Conservation (phyloP, 2,329 filamentous ascomycete genomes). For the Colletotrichum lupini region DNA sequence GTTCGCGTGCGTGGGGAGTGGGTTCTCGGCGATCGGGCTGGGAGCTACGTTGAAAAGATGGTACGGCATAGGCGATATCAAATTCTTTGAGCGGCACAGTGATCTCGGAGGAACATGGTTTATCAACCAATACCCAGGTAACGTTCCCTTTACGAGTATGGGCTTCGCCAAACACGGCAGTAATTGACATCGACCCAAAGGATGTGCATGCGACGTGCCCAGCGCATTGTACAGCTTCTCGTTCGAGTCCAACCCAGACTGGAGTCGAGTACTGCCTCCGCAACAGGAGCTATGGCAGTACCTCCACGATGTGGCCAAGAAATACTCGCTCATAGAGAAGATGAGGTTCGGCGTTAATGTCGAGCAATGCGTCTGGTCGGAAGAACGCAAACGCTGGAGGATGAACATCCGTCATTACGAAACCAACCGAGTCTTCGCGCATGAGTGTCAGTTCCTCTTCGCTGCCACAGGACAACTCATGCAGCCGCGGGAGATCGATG, state of each 20-base stretch:
- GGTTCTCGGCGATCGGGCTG: constrained; percentile 71
- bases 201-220: constrained; percentile 67
- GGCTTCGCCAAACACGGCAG: no score
- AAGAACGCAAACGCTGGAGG: constrained; percentile 47
- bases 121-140: constrained; percentile 70
- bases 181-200: constrained; percentile 15
- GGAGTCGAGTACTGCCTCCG: constrained; percentile 67
- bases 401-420: constrained; percentile 42
- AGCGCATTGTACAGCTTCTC: constrained; percentile 70
- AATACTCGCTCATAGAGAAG: constrained; percentile 52
- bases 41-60: constrained; percentile 68
- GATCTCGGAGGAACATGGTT: constrained; percentile 74
- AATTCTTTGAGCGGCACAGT: constrained; percentile 68
- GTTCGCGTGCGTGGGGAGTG: constrained; percentile 65
- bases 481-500: constrained; percentile 48
- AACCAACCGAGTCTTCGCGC: constrained; percentile 39
- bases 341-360: constrained; percentile 53
- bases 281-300: constrained; percentile 68
- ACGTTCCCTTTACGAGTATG: background rate
- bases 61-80: constrained; percentile 68
- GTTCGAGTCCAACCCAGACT: constrained; percentile 70
- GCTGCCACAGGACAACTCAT: constrained; percentile 48
- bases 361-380: constrained; percentile 51
- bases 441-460: constrained; percentile 55
- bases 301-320: constrained; percentile 61